These are phyloP conservation scores for Hypericum perforatum DNA, from an alignment of 345 rosid species.

Conservation along the genomic window DNA sequence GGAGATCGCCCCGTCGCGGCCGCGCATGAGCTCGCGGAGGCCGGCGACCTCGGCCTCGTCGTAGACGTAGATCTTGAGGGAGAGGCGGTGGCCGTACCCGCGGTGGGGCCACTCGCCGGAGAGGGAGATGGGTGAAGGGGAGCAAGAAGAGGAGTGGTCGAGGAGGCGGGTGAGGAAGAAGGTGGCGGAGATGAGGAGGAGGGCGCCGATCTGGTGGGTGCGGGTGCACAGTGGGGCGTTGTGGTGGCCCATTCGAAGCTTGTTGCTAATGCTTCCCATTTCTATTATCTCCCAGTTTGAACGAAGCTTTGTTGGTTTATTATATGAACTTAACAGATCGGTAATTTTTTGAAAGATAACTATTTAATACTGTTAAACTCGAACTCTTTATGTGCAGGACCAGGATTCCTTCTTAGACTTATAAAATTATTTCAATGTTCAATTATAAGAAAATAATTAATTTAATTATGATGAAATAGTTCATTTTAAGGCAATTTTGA, in stretches of 20 bases:
- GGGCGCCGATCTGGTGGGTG: conserved; percentile 81
- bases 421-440: too few relatives aligned
- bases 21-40: conserved; percentile 53
- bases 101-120: conserved; percentile 44
- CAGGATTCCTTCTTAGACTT: too few relatives aligned
- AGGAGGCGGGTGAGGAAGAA: conserved; percentile 74
- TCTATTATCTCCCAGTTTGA: too few relatives aligned
- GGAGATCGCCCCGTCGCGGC: conserved; percentile 51
- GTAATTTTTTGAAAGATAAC: too few relatives aligned
- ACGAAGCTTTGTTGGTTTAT: too few relatives aligned
- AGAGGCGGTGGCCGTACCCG: conserved; percentile 55
- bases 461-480: too few relatives aligned
- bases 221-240: conserved; percentile 62
- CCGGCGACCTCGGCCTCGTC: conserved; percentile 84
- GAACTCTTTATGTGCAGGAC: too few relatives aligned
- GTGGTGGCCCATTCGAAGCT: conserved; percentile 27
- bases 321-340: too few relatives aligned
- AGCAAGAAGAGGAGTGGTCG: conserved; percentile 45
- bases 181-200: conserved; percentile 56
- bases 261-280: conserved; percentile 36
- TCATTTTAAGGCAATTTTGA: too few relatives aligned
- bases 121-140: conserved; percentile 14
- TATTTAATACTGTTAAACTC: too few relatives aligned
- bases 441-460: too few relatives aligned
- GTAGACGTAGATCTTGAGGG: conserved; percentile 77